A percentile compares a stretch with the other conserved stretches of the same genome.
Conservation (phyloP, 1,284 basidiomycete genomes). For the Fomitiporia mediterranea region DNA sequence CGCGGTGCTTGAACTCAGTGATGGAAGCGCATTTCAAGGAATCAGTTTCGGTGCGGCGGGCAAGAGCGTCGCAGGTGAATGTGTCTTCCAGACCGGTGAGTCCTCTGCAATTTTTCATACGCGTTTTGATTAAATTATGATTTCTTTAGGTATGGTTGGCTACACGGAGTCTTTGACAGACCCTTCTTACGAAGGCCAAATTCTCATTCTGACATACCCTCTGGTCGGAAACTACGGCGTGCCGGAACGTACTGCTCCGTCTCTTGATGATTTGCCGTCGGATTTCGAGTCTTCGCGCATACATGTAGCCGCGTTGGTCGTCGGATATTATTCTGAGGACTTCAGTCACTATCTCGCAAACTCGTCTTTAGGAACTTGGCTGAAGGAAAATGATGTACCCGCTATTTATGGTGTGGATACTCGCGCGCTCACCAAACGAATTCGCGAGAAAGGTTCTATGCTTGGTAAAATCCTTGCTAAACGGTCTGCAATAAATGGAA, state of each 20-base stretch:
- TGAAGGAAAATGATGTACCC: conserved; percentile 92
- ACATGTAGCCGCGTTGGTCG: conserved; percentile 88
- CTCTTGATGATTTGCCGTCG: conserved; percentile 61
- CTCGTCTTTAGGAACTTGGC: conserved; percentile 88
- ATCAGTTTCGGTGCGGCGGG: conserved; percentile 91
- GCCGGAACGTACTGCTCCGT: conserved; percentile 62
- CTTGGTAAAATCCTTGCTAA: conserved; percentile 78
- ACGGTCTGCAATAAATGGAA: conserved; percentile 38
- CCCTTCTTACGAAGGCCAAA: conserved; percentile 98
- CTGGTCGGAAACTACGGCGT: conserved; percentile 98
- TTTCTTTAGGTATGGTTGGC: conserved; percentile 93
- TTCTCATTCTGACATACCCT: conserved; percentile 96
- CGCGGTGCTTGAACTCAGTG: conserved; percentile 84
- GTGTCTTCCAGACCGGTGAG: conserved; percentile 99
- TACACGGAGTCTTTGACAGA: conserved; percentile 99
- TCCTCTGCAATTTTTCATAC: conserved; percentile 20
- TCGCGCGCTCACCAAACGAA: conserved; percentile 93
- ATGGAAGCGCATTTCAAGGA: conserved; percentile 86
- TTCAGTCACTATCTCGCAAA: conserved; percentile 94
- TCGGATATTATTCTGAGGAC: conserved; percentile 92
- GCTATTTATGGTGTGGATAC: conserved; percentile 98
- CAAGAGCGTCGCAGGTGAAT: conserved; percentile 94
- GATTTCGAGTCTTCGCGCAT: conserved; percentile 95
- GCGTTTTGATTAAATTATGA: neutral
- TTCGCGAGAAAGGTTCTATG: conserved; percentile 92